Evolutionary conservation across 768 basidiomycete genomes (phyloP).

Genomic region (Auricularia cornea): DNA sequence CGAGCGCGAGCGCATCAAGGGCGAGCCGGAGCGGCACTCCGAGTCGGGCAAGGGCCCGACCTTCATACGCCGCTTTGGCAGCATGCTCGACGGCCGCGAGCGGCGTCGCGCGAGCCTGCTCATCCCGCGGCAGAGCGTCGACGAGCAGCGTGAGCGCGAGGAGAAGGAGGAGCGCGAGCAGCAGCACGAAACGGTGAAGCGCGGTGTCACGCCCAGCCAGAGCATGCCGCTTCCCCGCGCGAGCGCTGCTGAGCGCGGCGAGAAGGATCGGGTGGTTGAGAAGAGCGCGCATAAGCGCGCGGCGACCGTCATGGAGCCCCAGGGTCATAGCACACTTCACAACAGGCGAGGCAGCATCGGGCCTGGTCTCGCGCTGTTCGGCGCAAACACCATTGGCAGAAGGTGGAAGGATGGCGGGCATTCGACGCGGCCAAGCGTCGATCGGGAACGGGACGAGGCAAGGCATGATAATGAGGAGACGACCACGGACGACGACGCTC

Average conservation of each 20-base stretch:
- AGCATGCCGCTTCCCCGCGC: not conserved
- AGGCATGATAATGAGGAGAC: constrained; percentile 19
- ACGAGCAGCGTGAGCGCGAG: not conserved
- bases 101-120: not conserved
- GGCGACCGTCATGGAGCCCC: not conserved
- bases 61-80: not conserved
- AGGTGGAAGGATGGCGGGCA: not conserved
- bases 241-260: constrained; percentile 20
- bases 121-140: constrained; percentile 7
- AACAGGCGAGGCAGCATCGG: not conserved
- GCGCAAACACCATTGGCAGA: constrained; percentile 1
- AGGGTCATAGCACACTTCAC: not conserved
- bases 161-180: not conserved
- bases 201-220: not conserved
- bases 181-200: not conserved
- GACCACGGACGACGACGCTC: constrained; percentile 18
- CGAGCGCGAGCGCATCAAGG: constrained; percentile 9
- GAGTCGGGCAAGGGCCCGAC: not conserved
- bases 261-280: constrained; percentile 24
- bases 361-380: constrained; percentile 1
- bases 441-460: constrained; percentile 7
- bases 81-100: constrained; percentile 4
- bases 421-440: not conserved
- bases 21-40: not conserved
- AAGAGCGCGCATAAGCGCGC: constrained; percentile 35